phyloP scores from a whole-genome alignment of 2,329 filamentous ascomycete genomes.

The Penicillium sp. region DNA sequence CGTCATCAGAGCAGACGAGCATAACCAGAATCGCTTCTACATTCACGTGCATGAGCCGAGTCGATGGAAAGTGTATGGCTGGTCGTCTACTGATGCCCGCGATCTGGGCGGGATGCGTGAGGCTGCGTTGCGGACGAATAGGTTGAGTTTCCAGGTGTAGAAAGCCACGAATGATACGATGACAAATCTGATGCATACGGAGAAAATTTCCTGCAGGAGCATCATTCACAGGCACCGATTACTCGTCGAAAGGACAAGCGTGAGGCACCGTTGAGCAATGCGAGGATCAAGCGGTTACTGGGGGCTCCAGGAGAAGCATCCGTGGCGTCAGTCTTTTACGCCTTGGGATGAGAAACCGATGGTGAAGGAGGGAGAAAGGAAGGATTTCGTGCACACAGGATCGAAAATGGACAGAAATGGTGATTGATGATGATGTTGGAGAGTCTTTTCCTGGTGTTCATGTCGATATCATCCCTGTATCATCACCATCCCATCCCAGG shows the following conservation, averaged over 20 bases:
- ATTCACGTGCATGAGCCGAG: conserved; percentile 56
- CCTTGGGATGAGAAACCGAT: conserved; percentile 22
- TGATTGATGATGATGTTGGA: background rate
- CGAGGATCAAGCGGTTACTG: conserved; percentile 61
- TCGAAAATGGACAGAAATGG: background rate
- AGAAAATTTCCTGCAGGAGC: conserved; percentile 56
- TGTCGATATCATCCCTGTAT: background rate
- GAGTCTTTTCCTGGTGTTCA: background rate
- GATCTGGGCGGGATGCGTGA: conserved; percentile 66
- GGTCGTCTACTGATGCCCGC: conserved; percentile 65
- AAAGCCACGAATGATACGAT: conserved; percentile 66
- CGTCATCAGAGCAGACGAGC: conserved; percentile 65
- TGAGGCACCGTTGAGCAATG: conserved; percentile 64
- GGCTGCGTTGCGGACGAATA: conserved; percentile 54
- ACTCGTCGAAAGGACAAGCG: conserved; percentile 60
- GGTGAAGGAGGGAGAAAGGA: background rate
- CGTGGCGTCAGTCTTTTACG: conserved; percentile 25
- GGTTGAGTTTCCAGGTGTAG: conserved; percentile 64
- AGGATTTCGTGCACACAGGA: background rate
- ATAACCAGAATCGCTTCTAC: conserved; percentile 56
- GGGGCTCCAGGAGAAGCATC: conserved; percentile 63
- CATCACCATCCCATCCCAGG: no score
- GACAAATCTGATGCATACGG: conserved; percentile 55
- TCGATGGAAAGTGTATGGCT: conserved; percentile 61
- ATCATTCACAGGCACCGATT: conserved; percentile 55